Base-by-base conservation (phyloP, 768 basidiomycete species). In the Pleurotus tuber-regium region DNA sequence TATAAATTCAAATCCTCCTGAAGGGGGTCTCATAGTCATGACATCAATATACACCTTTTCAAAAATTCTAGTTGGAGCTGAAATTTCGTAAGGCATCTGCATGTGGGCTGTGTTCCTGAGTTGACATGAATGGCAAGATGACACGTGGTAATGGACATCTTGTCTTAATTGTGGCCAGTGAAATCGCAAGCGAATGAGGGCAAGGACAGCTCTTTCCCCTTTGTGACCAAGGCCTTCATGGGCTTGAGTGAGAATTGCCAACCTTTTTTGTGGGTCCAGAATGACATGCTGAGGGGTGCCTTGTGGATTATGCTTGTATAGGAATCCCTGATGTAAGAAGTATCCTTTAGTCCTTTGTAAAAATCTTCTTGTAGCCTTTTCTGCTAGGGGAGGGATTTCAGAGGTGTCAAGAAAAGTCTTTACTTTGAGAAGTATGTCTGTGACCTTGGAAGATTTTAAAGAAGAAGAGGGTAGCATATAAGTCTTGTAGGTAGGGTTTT, bases 101-200 rank as follows among this genome's bases (percentile, higher is more conserved):
- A 65, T 10, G 8, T 54, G 51, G 8, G 51, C 40, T 1, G 47
- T 50, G 11, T 33, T 39, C 21, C 52, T 54, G 2, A 57, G 28
- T 50, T 68, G 68, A 16, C 68, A 70, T 4, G 50, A 14, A 18
- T 63, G 56, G 30, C 66, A 70, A 0, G 66, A 63, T 4, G 51
- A 28, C 0, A 68, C 44, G 36, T 61, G 61, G 48, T 63, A 60
- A 4, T 54, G 33, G 0, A 70, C 36, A 18, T 67, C 58, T 3
- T 55, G 26, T 1, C 49, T 30, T 12, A 67, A 43, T 0, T 51
- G 40, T 4, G 67, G 66, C 65, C 68, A 67, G 55, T 55, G 67
- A 31, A 66, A 67, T 1, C 61, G 48, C 3, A 59, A 35, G 0
- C 42, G 18, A 0, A 66, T 9, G 12, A 51, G 50, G 38, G 40